A percentile compares a stretch with the other conserved stretches of the same genome.
phyloP scores from a whole-genome alignment of 139 green algal genomes.

The Asterochloris erici region DNA sequence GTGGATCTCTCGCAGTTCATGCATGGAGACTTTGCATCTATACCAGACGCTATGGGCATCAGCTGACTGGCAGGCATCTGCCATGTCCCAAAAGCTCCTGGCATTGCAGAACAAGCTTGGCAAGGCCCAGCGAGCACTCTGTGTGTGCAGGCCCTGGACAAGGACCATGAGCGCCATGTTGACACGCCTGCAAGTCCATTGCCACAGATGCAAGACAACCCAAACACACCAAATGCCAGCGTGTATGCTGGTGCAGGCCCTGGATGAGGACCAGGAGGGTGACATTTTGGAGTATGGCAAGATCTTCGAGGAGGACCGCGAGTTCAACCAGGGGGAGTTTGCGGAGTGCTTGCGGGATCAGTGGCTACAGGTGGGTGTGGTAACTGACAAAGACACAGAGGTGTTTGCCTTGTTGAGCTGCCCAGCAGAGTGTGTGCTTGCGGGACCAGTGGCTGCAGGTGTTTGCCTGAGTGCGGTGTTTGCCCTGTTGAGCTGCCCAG shows the following conservation, averaged over 20 bases:
- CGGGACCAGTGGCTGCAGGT: too few species aligned
- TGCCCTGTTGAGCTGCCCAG: background rate
- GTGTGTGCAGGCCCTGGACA: background rate
- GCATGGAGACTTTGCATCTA: too few species aligned
- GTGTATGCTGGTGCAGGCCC: constrained; percentile 15
- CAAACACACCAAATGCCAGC: background rate
- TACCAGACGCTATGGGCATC: too few species aligned
- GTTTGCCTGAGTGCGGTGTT: too few species aligned
- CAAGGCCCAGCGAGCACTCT: too few species aligned
- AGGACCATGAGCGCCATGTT: background rate
- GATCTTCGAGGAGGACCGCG: constrained; percentile 63
- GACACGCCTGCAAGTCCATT: background rate
- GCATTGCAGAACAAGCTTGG: too few species aligned
- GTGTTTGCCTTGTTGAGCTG: constrained; percentile 10
- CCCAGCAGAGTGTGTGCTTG: too few species aligned
- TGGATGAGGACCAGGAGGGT: constrained; percentile 52
- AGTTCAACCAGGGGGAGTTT: constrained; percentile 66
- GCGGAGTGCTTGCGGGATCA: constrained; percentile 59
- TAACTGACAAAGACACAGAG: constrained; percentile 39
- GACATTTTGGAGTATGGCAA: constrained; percentile 35
- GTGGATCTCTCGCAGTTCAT: too few species aligned
- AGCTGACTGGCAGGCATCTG: too few species aligned
- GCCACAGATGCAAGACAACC: background rate
- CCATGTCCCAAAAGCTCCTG: too few species aligned
- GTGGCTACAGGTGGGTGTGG: constrained; percentile 45